Base-by-base conservation (phyloP, 352 stramenopile genomes). In the Pythium brachiatum region DNA sequence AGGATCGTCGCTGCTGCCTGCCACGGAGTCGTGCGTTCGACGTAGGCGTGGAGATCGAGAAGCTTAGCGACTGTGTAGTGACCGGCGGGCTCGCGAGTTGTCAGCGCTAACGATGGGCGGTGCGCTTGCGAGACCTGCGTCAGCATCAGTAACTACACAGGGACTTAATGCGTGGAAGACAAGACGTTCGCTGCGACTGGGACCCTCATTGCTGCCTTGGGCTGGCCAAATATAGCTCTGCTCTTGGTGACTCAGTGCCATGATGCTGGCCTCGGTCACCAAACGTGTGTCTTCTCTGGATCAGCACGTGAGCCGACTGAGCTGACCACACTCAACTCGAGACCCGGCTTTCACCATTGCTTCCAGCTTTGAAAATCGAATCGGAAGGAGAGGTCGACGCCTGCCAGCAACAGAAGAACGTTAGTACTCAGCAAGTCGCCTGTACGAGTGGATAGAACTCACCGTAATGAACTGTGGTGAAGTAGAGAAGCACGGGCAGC, bases 391-490 rank as follows among this genome's bases (percentile, higher is more conserved):
- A 52, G 51, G 26, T 52, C 53, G 21, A 18, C 25, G 29, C 53
- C 53, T 60, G 26, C 51, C 48, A 55, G 4, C 29, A 38, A 6
- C 3, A 23, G 4, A 36, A 55, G 3, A 29, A 5, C 18, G 21
- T 52, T 12, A 36, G 23, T 34, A 16, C 23, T 52, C 26, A 25
- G 32, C 26, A 3, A 38, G 3, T 18, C 8, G 25, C 23, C 8
- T 20, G 21, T n/a, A 38, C 9, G n/a, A 39, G 7, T 13, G 18
- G 8, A 52, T 25, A 11, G 7, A 16, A 34, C 60, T 18, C 27
- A 67, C 60, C 60, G 16, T 43, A 54, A 50, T 67, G 60, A 39
- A 52, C 51, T 6, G 48, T 15, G 16, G 60, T 43, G 47, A 67
- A 67, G 29, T 48, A 26, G 31, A 62, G 29, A 34, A 67, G 50